phyloP scores from a whole-genome alignment of 495 filamentous ascomycete genomes.

The Lophiotrema nucula region DNA sequence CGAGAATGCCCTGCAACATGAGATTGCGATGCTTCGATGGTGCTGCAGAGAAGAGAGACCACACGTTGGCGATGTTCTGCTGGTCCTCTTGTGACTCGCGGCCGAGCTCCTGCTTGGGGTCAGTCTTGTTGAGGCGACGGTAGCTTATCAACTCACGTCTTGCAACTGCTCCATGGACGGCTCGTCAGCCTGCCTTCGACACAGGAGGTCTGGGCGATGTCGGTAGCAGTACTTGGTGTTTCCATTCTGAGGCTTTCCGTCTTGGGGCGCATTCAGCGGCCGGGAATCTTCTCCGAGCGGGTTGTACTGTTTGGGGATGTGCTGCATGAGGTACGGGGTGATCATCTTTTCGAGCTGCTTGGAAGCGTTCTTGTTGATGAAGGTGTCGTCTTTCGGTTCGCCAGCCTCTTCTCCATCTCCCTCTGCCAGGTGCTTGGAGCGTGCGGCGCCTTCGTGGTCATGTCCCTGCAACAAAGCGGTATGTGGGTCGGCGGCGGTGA shows the following conservation, averaged over 20 bases:
- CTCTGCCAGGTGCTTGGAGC: conserved; percentile 4
- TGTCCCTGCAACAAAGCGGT: conserved; percentile 31
- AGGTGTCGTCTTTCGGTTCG: conserved; percentile 11
- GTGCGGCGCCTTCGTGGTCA: conserved; percentile 25
- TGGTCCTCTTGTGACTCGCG: conserved; percentile 77
- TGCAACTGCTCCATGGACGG: conserved; percentile 94
- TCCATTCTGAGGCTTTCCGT: too few species aligned
- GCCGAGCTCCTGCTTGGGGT: conserved; percentile 65
- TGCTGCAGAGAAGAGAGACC: conserved; percentile 95
- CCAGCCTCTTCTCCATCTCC: not conserved
- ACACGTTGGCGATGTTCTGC: conserved; percentile 91
- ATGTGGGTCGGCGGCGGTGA: conserved; percentile 12
- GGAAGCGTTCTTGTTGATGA: conserved; percentile 16
- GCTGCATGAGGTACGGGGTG: conserved; percentile 36
- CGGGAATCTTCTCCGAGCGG: conserved; percentile 20
- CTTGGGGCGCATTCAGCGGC: not conserved
- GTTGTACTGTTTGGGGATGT: conserved; percentile 39
- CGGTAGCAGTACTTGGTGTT: conserved; percentile 96
- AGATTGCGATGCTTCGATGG: conserved; percentile 89
- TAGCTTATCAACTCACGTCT: conserved; percentile 54
- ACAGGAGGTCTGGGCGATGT: conserved; percentile 92
- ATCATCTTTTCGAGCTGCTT: conserved; percentile 32
- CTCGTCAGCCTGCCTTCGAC: conserved; percentile 86
- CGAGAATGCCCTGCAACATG: conserved; percentile 91
- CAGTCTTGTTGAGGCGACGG: conserved; percentile 19